Evolutionary conservation across 495 filamentous ascomycete species (phyloP).

Genomic region (Aspergillus nanangensis): DNA sequence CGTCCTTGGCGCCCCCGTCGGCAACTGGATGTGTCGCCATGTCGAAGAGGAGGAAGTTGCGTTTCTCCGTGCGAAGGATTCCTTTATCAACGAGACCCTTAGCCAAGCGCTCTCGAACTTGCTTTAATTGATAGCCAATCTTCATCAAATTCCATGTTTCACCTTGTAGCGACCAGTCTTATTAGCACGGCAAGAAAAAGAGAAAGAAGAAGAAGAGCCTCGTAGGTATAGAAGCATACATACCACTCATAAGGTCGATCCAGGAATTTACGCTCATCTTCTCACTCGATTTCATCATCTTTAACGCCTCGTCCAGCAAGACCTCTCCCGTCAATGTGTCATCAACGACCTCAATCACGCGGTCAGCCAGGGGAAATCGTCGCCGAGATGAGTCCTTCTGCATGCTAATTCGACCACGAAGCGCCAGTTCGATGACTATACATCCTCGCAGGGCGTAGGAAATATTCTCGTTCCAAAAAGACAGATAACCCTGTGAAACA

Average conservation of each 20-base stretch:
- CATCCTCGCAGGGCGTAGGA: constrained; percentile 96
- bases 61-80: constrained; percentile 96
- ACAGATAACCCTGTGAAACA: constrained; percentile 76
- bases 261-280: constrained; percentile 99
- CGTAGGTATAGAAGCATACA: constrained; percentile 18
- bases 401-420: constrained; percentile 96
- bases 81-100: constrained; percentile 99
- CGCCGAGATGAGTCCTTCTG: constrained; percentile 91
- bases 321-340: constrained; percentile 97
- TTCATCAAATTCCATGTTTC: constrained; percentile 99
- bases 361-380: constrained; percentile 87
- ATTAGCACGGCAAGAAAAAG: background rate
- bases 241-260: constrained; percentile 99
- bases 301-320: constrained; percentile 93
- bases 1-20: constrained; percentile 94
- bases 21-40: constrained; percentile 99
- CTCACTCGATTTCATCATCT: constrained; percentile 99
- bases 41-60: constrained; percentile 98
- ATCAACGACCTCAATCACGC: constrained; percentile 93
- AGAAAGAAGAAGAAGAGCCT: too few relatives aligned
- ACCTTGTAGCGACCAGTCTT: constrained; percentile 49
- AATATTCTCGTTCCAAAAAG: constrained; percentile 99
- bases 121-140: constrained; percentile 98
- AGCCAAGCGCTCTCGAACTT: constrained; percentile 93
- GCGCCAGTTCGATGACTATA: constrained; percentile 95